Evolutionary conservation across 2,329 filamentous ascomycete genomes (phyloP), one percentile per base, ranked within the genome.

Genomic region (Leptographium flavum): DNA sequence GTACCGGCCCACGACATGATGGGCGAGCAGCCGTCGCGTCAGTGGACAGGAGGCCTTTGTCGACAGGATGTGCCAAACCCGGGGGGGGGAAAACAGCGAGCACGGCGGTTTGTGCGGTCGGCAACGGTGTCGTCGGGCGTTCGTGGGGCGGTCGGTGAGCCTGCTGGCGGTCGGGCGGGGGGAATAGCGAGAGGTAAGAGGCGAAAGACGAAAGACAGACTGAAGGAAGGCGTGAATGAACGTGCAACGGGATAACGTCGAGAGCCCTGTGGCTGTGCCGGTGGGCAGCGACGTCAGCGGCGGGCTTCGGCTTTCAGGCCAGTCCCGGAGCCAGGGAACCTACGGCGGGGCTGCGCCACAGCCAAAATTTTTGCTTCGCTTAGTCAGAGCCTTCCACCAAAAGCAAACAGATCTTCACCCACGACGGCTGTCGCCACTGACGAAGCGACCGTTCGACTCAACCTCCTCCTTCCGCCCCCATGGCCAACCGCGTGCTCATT

Each of bases 401-500:
- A 27, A 27, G 13, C 8, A 28, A 28, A 28, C 8, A 28, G 5
- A 28, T n/a, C n/a, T n/a, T n/a, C n/a, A n/a, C n/a, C n/a, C n/a
- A n/a, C n/a, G n/a, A n/a, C n/a, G n/a, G n/a, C n/a, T n/a, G n/a
- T n/a, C n/a, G n/a, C n/a, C n/a, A n/a, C n/a, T n/a, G n/a, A n/a
- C n/a, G n/a, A n/a, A n/a, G n/a, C n/a, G n/a, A n/a, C n/a, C n/a
- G n/a, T n/a, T n/a, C n/a, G n/a, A n/a, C n/a, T n/a, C n/a, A n/a
- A n/a, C n/a, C n/a, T n/a, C n/a, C n/a, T n/a, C n/a, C n/a, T n/a
- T n/a, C n/a, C n/a, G n/a, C n/a, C n/a, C n/a, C n/a, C n/a, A 45
- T 39, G 43, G 35, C 27, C 13, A 23, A 39, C 6, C 51, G 71
- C 33, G 76, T 94, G 54, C 76, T 96, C 46, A 71, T 96, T 55